Evolutionary conservation across 2,329 filamentous ascomycete genomes (phyloP), one percentile per base, ranked within the genome.

Genomic region (Aspergillus unguis): DNA sequence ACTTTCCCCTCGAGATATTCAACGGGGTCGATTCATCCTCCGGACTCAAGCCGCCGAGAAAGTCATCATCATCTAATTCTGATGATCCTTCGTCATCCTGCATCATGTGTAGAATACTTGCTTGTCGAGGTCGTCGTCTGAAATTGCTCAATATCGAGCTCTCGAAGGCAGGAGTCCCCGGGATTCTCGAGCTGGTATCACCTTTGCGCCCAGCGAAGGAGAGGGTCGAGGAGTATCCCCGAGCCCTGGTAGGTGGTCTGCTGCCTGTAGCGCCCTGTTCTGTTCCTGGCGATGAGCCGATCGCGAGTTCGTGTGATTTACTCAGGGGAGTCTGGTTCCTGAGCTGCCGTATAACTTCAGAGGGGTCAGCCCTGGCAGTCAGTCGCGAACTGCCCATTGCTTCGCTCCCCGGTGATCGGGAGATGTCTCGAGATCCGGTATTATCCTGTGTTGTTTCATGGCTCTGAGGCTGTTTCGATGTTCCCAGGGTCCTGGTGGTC

Each of bases 1-100:
- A 65, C 50, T 69, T 69, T 6, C 65, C 62, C 48, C 64, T 67
- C 10, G 69, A 50, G 29, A 70, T 53, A 54, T 72, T 69, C 38
- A 76, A 56, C 2, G 74, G 74, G 6, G 74, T 76, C 17, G 74
- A 76, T 54, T 76, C 73, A 59, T 76, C 74, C 50, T 75, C 65
- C 0, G 74, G 73, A 40, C 68, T 71, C 44, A 76, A 65, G 6
- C 69, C 70, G 29, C 71, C 72, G 17, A 76, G 65, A 53, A 75
- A 74, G 52, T 75, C 71, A 41, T 74, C 71, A 44, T 74, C 60
- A 32, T 62, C 59, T 53, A 70, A 52, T 17, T 71, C 67, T 27
- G 69, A 69, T 26, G 70, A 69, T n/a, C 60, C 64, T 52, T 71
- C 71, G 32, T 73, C 70, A 11, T 68, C 68, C 38, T 75, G 70